Percentiles rank a stretch among this genome's conserved stretches.
Evolutionary conservation across 257 asterid species (phyloP).

Genomic region (Rauvolfia tetraphylla): DNA sequence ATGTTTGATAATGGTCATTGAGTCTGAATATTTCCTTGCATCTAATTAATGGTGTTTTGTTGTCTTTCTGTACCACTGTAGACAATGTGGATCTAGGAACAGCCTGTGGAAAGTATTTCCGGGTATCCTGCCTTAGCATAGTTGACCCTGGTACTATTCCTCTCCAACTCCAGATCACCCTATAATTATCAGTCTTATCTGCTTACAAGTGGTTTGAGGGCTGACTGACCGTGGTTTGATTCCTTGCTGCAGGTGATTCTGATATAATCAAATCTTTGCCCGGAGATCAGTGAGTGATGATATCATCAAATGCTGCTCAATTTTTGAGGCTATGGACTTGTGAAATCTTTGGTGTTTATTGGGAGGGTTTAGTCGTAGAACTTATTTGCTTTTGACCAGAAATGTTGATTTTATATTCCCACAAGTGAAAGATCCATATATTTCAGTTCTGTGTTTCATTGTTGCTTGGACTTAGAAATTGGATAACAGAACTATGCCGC

Average conservation of each 20-base stretch:
- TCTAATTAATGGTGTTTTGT: background rate
- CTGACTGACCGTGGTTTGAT: background rate
- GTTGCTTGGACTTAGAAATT: background rate
- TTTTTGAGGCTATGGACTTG: background rate
- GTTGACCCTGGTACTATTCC: slow-evolving; percentile 50
- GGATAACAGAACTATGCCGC: background rate
- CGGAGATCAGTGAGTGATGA: slow-evolving; percentile 38
- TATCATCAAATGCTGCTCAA: background rate
- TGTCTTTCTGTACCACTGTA: background rate
- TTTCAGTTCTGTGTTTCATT: background rate
- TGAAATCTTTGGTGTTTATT: background rate
- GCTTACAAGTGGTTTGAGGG: background rate
- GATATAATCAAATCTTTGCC: slow-evolving; percentile 67
- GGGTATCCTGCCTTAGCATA: slow-evolving; percentile 80
- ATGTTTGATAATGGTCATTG: background rate
- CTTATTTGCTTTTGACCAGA: background rate
- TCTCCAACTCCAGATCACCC: too few relatives aligned
- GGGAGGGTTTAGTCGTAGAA: background rate
- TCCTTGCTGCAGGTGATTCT: slow-evolving; percentile 53
- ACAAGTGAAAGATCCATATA: background rate
- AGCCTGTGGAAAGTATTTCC: slow-evolving; percentile 61
- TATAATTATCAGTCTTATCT: too few relatives aligned
- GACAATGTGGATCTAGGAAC: slow-evolving; percentile 85
- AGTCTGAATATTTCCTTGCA: background rate
- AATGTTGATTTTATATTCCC: background rate